A percentile compares a stretch with the other conserved stretches of the same genome.
These are phyloP conservation scores for Phytophthora melonis DNA, from an alignment of 352 stramenopile genomes.

Conservation along the genomic window DNA sequence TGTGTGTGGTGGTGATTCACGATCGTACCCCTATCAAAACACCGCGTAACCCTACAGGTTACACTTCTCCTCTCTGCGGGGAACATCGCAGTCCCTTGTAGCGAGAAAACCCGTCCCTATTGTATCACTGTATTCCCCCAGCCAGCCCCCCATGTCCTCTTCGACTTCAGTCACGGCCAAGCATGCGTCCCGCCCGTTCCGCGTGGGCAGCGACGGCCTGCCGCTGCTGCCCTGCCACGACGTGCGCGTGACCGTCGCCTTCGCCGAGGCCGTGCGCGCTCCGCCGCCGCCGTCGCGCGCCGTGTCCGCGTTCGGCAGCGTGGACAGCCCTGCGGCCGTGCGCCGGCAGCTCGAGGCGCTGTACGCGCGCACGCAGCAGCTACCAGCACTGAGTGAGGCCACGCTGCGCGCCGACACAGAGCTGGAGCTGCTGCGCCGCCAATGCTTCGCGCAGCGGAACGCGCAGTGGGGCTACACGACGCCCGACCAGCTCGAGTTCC, in stretches of 20 bases:
- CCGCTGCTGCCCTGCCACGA: not conserved
- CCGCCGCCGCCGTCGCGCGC: not conserved
- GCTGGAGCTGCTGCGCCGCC: slow-evolving; percentile 72
- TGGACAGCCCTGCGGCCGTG: slow-evolving; percentile 40
- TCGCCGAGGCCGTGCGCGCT: not conserved
- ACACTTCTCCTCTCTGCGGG: not conserved
- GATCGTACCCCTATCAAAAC: not conserved
- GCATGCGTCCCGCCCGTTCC: not conserved
- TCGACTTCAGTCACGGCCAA: too few relatives aligned
- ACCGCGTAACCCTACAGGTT: not conserved
- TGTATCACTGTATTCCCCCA: too few relatives aligned
- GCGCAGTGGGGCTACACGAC: slow-evolving; percentile 63
- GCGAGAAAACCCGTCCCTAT: not conserved
- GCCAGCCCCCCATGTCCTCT: not conserved
- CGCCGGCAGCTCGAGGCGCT: slow-evolving; percentile 50
- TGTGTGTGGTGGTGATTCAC: not conserved
- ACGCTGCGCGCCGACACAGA: slow-evolving; percentile 83
- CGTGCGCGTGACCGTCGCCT: not conserved
- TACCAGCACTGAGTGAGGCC: slow-evolving; percentile 59
- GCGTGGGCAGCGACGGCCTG: not conserved
- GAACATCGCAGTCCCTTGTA: not conserved
- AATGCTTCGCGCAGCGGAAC: slow-evolving; percentile 83
- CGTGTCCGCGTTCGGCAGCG: slow-evolving; percentile 43
- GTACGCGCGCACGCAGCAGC: slow-evolving; percentile 53
- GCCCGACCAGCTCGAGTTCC: slow-evolving; percentile 61